phyloP scores from a whole-genome alignment of 176 grass and related monocot genomes.

The bread wheat (Triticum aestivum) region IWGSC_CS_RefSeq_v2.1 NC_057799.1:105095592-105096091 shows the following conservation, averaged over 20 bases:
- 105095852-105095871: constrained; percentile 54
- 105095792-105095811: constrained; percentile 34
- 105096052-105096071: too few species aligned
- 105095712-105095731: constrained; percentile 56
- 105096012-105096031: too few species aligned
- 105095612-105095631: constrained; percentile 41
- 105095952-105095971: background rate
- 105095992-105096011: too few species aligned
- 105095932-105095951: background rate
- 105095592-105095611: constrained; percentile 74
- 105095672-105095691: constrained; percentile 26
- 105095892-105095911: constrained; percentile 49
- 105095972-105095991: background rate
- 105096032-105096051: too few species aligned
- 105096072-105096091: too few species aligned
- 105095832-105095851: constrained; percentile 55
- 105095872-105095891: constrained; percentile 27
- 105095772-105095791: constrained; percentile 51
- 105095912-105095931: constrained; percentile 14
- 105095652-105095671: background rate
- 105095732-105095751: constrained; percentile 57
- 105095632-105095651: constrained; percentile 47
- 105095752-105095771: constrained; percentile 47
- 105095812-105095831: constrained; percentile 51
- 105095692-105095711: constrained; percentile 21